Percentiles rank a stretch among this genome's conserved stretches.
phyloP scores from a whole-genome alignment of 805 yeast species.

The Teunomyces funiuensis region DNA sequence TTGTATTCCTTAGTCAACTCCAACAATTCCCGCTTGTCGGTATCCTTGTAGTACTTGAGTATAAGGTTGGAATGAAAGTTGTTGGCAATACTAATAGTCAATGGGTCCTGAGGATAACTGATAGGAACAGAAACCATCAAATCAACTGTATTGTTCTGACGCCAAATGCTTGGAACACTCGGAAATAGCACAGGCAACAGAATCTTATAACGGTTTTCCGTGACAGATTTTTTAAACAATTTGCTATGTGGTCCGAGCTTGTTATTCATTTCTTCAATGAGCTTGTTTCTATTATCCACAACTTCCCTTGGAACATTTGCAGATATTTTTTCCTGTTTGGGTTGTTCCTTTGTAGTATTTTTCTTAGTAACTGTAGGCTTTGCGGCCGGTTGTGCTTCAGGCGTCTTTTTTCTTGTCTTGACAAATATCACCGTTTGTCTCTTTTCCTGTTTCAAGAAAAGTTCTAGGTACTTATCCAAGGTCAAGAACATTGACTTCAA shows the following conservation, averaged over 20 bases:
- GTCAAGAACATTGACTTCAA: slow-evolving; percentile 54
- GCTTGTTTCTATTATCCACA: slow-evolving; percentile 14
- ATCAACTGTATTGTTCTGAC: slow-evolving; percentile 23
- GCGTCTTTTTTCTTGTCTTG: slow-evolving; percentile 20
- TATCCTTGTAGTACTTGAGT: slow-evolving; percentile 19
- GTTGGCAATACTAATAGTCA: slow-evolving; percentile 25
- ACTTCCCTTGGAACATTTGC: slow-evolving; percentile 9
- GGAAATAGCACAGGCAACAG: slow-evolving; percentile 27
- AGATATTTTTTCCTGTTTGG: neutral
- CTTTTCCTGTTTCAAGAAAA: slow-evolving; percentile 57
- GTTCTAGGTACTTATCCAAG: slow-evolving; percentile 59
- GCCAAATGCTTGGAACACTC: slow-evolving; percentile 32
- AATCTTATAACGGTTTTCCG: slow-evolving; percentile 32
- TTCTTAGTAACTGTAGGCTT: slow-evolving; percentile 5
- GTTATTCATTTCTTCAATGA: slow-evolving; percentile 26
- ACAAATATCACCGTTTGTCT: slow-evolving; percentile 63
- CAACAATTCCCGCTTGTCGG: slow-evolving; percentile 16
- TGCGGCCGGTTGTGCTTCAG: neutral
- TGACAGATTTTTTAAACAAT: slow-evolving; percentile 14
- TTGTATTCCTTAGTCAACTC: slow-evolving; percentile 21
- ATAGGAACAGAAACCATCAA: slow-evolving; percentile 33
- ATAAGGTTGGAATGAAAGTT: slow-evolving; percentile 32
- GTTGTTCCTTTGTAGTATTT: neutral
- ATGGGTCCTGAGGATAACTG: slow-evolving; percentile 28
- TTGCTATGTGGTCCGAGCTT: slow-evolving; percentile 22